phyloP scores from a whole-genome alignment of 2,329 filamentous ascomycete species.

The Alternaria sp. region DNA sequence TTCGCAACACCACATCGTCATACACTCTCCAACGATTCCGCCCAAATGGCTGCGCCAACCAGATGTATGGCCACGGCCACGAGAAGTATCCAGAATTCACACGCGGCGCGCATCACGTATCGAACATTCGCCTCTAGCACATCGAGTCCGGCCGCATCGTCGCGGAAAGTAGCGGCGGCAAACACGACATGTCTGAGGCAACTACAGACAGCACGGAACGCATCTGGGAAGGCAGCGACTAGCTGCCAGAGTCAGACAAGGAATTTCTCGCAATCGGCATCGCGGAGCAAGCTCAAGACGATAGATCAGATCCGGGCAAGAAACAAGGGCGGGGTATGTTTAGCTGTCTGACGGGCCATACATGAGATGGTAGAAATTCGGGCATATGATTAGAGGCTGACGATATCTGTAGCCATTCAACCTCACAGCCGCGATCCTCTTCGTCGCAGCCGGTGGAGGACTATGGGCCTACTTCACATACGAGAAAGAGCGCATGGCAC shows the following conservation, averaged over 20 bases:
- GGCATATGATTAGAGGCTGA: conserved; percentile 13
- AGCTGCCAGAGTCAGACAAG: conserved; percentile 25
- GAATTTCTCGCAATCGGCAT: conserved; percentile 40
- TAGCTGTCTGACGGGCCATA: neutral
- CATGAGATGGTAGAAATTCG: neutral
- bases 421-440: conserved; percentile 87
- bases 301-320: conserved; percentile 48
- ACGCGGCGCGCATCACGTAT: conserved; percentile 28
- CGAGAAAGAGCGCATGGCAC: conserved; percentile 91
- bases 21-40: conserved; percentile 8
- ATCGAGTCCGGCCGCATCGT: conserved; percentile 22
- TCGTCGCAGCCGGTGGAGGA: conserved; percentile 78
- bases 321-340: conserved; percentile 48
- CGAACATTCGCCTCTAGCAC: conserved; percentile 38
- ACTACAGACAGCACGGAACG: conserved; percentile 11
- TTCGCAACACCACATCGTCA: conserved; percentile 14
- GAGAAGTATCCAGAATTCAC: conserved; percentile 19
- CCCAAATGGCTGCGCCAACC: conserved; percentile 40
- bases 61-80: conserved; percentile 35
- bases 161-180: conserved; percentile 18
- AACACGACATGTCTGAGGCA: conserved; percentile 26
- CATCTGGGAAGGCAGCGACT: conserved; percentile 4
- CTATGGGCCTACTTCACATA: conserved; percentile 91
- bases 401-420: conserved; percentile 77
- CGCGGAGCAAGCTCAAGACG: conserved; percentile 45